A percentile compares a stretch with the other conserved stretches of the same genome.
Conservation (phyloP, 2,329 filamentous ascomycete genomes). For the Akanthomyces dipterigenus region DNA sequence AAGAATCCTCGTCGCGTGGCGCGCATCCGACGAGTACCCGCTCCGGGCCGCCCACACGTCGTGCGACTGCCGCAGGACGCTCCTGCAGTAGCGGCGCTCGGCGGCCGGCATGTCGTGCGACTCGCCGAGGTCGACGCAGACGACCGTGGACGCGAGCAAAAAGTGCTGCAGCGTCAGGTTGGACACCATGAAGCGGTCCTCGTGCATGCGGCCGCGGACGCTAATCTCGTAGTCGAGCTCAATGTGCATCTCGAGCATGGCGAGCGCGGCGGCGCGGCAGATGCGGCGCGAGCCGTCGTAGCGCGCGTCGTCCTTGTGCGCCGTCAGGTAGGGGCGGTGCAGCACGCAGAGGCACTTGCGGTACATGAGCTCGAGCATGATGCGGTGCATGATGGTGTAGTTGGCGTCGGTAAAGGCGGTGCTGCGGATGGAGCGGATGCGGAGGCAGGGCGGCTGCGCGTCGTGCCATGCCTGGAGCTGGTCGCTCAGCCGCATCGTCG, state of each 20-base stretch:
- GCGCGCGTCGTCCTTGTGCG: slow-evolving; percentile 29
- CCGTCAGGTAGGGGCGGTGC: slow-evolving; percentile 40
- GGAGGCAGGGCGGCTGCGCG: slow-evolving; percentile 32
- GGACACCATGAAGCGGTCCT: slow-evolving; percentile 47
- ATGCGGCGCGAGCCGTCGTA: slow-evolving; percentile 34
- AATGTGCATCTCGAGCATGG: slow-evolving; percentile 39
- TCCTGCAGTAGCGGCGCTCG: slow-evolving; percentile 29
- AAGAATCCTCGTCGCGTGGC: slow-evolving; percentile 36
- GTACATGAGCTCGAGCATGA: slow-evolving; percentile 42
- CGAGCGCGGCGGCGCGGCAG: slow-evolving; percentile 37
- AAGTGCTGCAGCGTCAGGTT: slow-evolving; percentile 50
- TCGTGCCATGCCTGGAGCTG: slow-evolving; percentile 31
- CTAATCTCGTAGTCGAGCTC: slow-evolving; percentile 39
- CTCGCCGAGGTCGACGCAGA: slow-evolving; percentile 45
- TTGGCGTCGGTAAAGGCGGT: slow-evolving; percentile 37
- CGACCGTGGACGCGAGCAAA: slow-evolving; percentile 51
- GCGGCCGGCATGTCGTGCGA: slow-evolving; percentile 24
- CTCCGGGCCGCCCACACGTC: slow-evolving; percentile 36
- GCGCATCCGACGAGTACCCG: slow-evolving; percentile 33
- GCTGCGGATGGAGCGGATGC: slow-evolving; percentile 33
- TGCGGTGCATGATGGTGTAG: slow-evolving; percentile 40
- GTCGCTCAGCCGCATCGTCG: slow-evolving; percentile 29
- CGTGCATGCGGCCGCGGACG: slow-evolving; percentile 44
- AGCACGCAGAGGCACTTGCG: slow-evolving; percentile 43
- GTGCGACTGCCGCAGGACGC: slow-evolving; percentile 33